Evolutionary conservation across 2,329 filamentous ascomycete species (phyloP).

Genomic region (Seiridium unicorne): DNA sequence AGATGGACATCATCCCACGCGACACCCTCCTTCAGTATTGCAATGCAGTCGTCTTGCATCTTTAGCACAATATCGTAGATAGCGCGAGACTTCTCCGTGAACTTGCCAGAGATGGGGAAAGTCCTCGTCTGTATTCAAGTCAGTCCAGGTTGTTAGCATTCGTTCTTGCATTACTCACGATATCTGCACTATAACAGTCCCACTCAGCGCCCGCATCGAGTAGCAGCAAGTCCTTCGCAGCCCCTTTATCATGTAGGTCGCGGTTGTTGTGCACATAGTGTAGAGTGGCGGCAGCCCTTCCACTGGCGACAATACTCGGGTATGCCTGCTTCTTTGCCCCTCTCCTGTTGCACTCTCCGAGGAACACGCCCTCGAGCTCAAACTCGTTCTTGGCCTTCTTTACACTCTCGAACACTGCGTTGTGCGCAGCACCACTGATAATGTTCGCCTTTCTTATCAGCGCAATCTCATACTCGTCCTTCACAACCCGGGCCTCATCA

Average conservation of each 20-base stretch:
- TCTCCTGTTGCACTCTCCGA: constrained; percentile 71
- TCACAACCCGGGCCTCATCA: constrained; percentile 66
- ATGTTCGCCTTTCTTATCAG: constrained; percentile 71
- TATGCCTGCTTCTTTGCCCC: constrained; percentile 85
- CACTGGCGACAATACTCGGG: constrained; percentile 79
- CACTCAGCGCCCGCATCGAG: constrained; percentile 82
- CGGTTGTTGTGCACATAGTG: constrained; percentile 84
- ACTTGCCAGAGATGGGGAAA: constrained; percentile 75
- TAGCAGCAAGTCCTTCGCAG: constrained; percentile 74
- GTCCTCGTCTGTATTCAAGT: constrained; percentile 59
- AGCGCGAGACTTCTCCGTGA: constrained; percentile 65
- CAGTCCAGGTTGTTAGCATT: no score
- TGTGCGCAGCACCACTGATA: constrained; percentile 67
- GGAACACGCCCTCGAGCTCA: constrained; percentile 79
- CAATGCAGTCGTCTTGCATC: constrained; percentile 82
- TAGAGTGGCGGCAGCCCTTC: constrained; percentile 77
- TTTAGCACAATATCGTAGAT: constrained; percentile 82
- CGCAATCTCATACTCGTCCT: constrained; percentile 73
- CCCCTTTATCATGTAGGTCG: constrained; percentile 41
- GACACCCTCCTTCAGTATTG: constrained; percentile 69
- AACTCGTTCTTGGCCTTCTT: constrained; percentile 70
- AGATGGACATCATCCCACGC: constrained; percentile 80
- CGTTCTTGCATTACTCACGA: constrained; percentile 38
- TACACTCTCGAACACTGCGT: constrained; percentile 59
- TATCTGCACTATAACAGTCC: constrained; percentile 69